Evolutionary conservation across 305 asterid species (phyloP), one percentile per base, ranked within the genome.

Genomic region (Stenogyne calaminthoides): DNA sequence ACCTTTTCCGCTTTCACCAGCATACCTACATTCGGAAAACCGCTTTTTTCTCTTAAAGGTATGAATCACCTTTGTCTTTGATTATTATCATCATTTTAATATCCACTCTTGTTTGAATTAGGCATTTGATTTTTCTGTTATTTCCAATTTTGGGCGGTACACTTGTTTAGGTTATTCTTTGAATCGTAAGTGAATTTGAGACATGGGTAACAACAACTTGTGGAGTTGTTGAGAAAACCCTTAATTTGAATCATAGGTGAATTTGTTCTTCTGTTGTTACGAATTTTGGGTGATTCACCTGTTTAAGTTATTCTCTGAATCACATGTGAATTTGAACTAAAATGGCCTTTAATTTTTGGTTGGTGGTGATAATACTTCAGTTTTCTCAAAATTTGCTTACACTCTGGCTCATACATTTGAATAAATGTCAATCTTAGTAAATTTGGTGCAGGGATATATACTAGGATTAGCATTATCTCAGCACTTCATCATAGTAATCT

Each of bases 11-110:
- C 75, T 10, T 64, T 71, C 14, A 55, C 5, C 7, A 58, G 15
- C 67, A 59, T 40, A 60, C 58, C 76, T 61, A 79, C 25, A 54
- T 52, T 77, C 61, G 57, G 67, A 8, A 64, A 29, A 14, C 76
- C 78, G n/a, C 3, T n/a, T 52, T 49, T 73, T 5, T 40, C 83
- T 29, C 44, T 75, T 20, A 69, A 66, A 72, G 86, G 88, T 81
- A 64, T 18, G 9, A 68, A 54, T 18, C 2, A 14, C 81, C 71
- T 70, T 51, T 4, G 9, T 22, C n/a, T 58, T 67, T 18, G 62
- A 61, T 37, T 15, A 57, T 32, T 76, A 12, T 47, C 2, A 44
- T 10, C 2, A 12, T n/a, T 47, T 65, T 1, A 56, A 49, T 60
- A 25, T 47, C 8, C 10, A 4, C 66, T 27, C 15, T 16, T 67